These are phyloP conservation scores for Dryadomyces quercus-mongolicae DNA, from an alignment of 2,329 filamentous ascomycete species.

Conservation along the genomic window DNA sequence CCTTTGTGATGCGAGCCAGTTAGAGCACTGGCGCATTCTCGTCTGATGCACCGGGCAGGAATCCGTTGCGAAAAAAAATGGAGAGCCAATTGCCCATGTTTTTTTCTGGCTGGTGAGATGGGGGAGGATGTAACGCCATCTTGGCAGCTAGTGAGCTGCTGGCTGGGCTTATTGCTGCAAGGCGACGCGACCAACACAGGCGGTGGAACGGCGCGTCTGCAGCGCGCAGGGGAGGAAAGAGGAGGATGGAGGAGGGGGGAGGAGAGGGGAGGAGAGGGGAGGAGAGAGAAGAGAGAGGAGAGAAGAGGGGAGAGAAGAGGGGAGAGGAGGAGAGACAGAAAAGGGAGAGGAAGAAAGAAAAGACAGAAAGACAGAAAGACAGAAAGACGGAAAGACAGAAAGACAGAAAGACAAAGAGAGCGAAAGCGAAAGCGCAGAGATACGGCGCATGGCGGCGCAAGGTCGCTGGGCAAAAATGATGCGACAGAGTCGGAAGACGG, in stretches of 20 bases:
- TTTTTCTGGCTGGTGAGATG: background rate
- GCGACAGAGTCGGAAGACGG: too few relatives aligned
- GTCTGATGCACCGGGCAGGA: background rate
- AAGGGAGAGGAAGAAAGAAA: background rate
- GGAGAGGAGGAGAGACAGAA: background rate
- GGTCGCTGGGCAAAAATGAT: too few relatives aligned
- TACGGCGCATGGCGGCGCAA: too few relatives aligned
- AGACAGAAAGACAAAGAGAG: background rate
- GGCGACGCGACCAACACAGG: background rate
- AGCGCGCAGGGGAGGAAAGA: too few relatives aligned
- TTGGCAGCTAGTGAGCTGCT: background rate
- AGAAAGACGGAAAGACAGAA: background rate
- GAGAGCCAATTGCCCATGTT: background rate
- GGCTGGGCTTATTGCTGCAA: background rate
- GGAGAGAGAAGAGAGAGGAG: background rate
- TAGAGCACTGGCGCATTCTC: conserved; percentile 4
- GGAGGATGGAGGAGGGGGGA: too few relatives aligned
- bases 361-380: background rate
- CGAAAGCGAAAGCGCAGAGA: background rate
- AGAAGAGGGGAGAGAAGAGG: background rate
- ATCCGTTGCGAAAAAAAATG: background rate
- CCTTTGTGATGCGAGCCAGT: conserved; percentile 1
- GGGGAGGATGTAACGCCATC: background rate
- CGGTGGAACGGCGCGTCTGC: too few relatives aligned
- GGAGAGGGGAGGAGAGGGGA: background rate